Evolutionary conservation across 225 moss, liverwort and hornwort genomes (phyloP).

Genomic region (Pseudisothecium myosuroides): DNA sequence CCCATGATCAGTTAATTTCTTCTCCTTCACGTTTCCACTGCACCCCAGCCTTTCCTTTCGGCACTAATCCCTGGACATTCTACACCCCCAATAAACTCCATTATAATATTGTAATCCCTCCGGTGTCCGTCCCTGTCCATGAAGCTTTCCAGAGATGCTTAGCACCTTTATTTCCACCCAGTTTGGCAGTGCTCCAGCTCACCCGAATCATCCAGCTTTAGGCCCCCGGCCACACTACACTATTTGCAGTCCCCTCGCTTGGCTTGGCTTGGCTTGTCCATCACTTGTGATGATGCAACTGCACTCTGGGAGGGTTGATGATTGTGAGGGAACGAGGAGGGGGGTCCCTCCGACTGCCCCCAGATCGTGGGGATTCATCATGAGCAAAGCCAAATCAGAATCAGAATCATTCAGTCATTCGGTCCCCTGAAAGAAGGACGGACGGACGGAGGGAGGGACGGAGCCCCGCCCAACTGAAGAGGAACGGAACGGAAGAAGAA

Average conservation of each 20-base stretch:
- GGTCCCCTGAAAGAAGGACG: too few relatives aligned
- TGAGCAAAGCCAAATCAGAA: neutral
- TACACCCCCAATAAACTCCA: neutral
- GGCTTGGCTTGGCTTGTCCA: neutral
- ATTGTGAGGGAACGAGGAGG: neutral
- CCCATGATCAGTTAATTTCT: neutral
- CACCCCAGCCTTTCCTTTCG: too few relatives aligned
- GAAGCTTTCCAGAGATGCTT: neutral
- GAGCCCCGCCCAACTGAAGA: neutral
- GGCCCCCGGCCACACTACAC: neutral
- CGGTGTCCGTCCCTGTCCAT: neutral
- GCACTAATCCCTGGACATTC: neutral
- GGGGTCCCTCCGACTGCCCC: neutral
- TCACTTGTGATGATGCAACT: neutral
- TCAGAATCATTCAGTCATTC: neutral
- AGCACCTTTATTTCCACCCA: neutral
- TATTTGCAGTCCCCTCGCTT: neutral
- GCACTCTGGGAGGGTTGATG: neutral
- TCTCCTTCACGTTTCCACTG: neutral
- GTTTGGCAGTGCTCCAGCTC: neutral
- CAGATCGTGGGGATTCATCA: slow-evolving; percentile 4
- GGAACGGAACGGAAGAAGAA: neutral
- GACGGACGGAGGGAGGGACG: neutral
- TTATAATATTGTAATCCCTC: neutral
- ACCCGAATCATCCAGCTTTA: neutral